Percentiles rank a stretch among this genome's conserved stretches.
Conservation (phyloP, 164 flowering plant genomes). For the Chimonanthus salicifolius region DNA sequence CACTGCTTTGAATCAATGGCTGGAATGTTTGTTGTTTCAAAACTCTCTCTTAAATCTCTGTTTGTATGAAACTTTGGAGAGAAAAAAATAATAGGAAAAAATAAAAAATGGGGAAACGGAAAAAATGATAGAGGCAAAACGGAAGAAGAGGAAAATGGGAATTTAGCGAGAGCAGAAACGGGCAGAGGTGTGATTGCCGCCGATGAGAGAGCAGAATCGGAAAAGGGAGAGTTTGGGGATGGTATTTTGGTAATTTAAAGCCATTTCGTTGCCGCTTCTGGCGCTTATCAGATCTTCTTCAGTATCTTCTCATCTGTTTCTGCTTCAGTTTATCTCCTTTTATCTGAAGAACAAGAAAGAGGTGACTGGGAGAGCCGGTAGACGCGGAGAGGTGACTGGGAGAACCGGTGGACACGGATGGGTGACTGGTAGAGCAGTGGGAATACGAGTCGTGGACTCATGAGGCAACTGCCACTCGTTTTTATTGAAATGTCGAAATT, state of each 20-base stretch:
- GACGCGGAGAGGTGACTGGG: not conserved
- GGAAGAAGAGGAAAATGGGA: not conserved
- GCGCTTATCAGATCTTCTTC: not conserved
- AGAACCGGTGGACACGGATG: not conserved
- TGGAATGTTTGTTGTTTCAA: too few species aligned
- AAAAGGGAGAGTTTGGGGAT: not conserved
- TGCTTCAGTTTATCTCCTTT: not conserved
- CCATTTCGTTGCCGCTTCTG: not conserved
- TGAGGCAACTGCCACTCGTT: not conserved
- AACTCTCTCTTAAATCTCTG: too few species aligned
- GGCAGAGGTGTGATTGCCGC: slow-evolving; percentile 91
- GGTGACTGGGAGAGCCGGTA: not conserved
- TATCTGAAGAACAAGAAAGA: not conserved
- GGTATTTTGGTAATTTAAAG: not conserved
- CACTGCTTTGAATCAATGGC: not conserved
- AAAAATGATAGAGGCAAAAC: too few species aligned
- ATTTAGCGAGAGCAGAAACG: slow-evolving; percentile 82
- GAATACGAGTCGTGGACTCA: not conserved
- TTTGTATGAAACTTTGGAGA: too few species aligned
- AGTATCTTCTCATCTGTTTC: not conserved
- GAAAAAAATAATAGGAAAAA: too few species aligned
- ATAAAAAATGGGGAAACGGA: not conserved
- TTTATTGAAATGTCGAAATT: not conserved
- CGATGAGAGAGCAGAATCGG: slow-evolving; percentile 41
- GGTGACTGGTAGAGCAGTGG: not conserved